Evolutionary conservation across 345 rosid genomes (phyloP), one percentile per base, ranked within the genome.

Genomic region (Pugionium dolabratum): DNA sequence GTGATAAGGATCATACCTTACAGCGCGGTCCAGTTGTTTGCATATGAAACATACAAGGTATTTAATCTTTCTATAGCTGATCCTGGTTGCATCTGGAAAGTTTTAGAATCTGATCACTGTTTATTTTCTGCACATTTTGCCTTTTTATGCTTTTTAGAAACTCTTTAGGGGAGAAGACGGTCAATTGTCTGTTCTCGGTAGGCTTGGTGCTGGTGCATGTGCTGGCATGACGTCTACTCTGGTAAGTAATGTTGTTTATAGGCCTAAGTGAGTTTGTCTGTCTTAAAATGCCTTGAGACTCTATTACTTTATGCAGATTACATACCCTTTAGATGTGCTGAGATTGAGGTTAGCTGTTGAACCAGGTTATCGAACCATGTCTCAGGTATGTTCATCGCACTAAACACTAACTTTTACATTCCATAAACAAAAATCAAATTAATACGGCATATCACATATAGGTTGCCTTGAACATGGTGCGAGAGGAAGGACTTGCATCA

Each of bases 161-260:
- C 82, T 94, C 65, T 88, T 94, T 62, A 80, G 71, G 34, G 88
- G 86, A 62, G 84, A 90, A 69, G 97, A 88, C 67, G 95, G 85
- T 5, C 81, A 88, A 52, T 84, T 93, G 66, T 78, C 97, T 56
- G 87, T 93, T 72, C 69, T 88, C 10, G 99, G 95, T 67, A 90
- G 99, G 79, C 92, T 93, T 40, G 90, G 89, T 1, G 97, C 97
- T 29, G 99, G 99, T 64, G 99, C 99, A 76, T 90, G 97, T 82
- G 97, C 99, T 73, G 99, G 97, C 78, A 93, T 93, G 97, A 88
- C 99, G 43, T 93, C 99, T 68, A 93, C 99, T 62, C 83, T 88
- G 73, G 99, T 90, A 84, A 80, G 84, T 84, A 35, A 41, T 47
- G 40, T 33, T 30, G 33, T 67, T 43, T 65, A 26, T 31, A 49